phyloP scores from a whole-genome alignment of 345 rosid species.

The Ceriops zippeliana region DNA sequence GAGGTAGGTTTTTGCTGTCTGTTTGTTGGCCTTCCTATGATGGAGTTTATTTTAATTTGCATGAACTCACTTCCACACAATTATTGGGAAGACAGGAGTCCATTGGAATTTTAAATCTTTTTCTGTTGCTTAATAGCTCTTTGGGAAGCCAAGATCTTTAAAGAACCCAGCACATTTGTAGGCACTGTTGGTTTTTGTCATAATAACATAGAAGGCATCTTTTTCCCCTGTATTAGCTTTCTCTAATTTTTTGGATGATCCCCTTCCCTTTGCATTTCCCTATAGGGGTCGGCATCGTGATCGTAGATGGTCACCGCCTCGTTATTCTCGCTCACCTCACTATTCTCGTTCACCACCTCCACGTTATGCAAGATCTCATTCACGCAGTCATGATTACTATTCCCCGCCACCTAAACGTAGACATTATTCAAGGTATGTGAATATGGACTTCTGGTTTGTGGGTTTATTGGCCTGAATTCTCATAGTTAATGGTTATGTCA shows the following conservation, averaged over 20 bases:
- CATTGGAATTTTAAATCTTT: not conserved
- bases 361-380: constrained; percentile 60
- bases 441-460: not conserved
- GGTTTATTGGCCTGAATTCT: not conserved
- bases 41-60: not conserved
- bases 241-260: not conserved
- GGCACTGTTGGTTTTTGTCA: not conserved
- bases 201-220: not conserved
- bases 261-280: not conserved
- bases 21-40: not conserved
- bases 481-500: no score
- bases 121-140: not conserved
- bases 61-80: not conserved
- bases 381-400: constrained; percentile 26
- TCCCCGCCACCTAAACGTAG: constrained; percentile 29
- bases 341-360: constrained; percentile 75
- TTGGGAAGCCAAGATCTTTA: not conserved
- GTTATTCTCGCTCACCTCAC: constrained; percentile 28
- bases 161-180: not conserved
- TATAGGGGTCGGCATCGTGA: constrained; percentile 23
- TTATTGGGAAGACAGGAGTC: not conserved
- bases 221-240: not conserved
- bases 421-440: constrained; percentile 46
- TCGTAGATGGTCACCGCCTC: constrained; percentile 31
- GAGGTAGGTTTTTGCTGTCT: constrained; percentile 12